Evolutionary conservation across 139 green algal species (phyloP).

Genomic region (Auxenochlorella protothecoides): DNA sequence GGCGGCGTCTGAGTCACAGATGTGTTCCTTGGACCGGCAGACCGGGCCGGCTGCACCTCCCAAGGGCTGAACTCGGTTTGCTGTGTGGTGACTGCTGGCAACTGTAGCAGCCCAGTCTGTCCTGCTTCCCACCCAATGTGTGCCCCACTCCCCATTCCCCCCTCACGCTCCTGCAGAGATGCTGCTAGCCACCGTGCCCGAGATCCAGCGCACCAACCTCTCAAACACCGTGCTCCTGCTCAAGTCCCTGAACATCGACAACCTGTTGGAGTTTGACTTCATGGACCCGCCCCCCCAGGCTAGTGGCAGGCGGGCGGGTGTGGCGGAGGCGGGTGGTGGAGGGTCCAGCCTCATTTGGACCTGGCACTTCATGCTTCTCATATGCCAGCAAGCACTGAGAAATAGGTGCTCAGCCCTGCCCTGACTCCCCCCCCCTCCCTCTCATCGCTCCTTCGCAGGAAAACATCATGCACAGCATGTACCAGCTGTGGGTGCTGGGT

Average conservation of each 20-base stretch:
- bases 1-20: too few relatives aligned
- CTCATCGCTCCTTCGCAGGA: slow-evolving; percentile 44
- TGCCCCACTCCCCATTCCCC: background rate
- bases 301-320: background rate
- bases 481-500: slow-evolving; percentile 90
- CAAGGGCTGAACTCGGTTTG: background rate
- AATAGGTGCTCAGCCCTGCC: too few relatives aligned
- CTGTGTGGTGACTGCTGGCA: too few relatives aligned
- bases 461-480: slow-evolving; percentile 96
- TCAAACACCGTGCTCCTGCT: slow-evolving; percentile 96
- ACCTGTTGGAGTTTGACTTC: slow-evolving; percentile 96
- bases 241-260: slow-evolving; percentile 87
- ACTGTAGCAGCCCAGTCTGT: too few relatives aligned
- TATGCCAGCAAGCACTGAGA: too few relatives aligned
- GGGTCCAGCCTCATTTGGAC: too few relatives aligned
- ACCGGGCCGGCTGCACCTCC: too few relatives aligned
- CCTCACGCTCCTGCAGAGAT: slow-evolving; percentile 45
- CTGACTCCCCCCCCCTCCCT: background rate
- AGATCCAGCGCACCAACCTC: slow-evolving; percentile 98
- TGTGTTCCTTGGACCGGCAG: too few relatives aligned
- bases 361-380: too few relatives aligned
- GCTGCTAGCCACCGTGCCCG: slow-evolving; percentile 72
- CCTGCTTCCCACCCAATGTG: too few relatives aligned
- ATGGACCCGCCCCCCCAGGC: slow-evolving; percentile 76
- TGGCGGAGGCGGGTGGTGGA: too few relatives aligned